Conservation (phyloP, 202 grass and related monocot species). For the Panicum virgatum region DNA sequence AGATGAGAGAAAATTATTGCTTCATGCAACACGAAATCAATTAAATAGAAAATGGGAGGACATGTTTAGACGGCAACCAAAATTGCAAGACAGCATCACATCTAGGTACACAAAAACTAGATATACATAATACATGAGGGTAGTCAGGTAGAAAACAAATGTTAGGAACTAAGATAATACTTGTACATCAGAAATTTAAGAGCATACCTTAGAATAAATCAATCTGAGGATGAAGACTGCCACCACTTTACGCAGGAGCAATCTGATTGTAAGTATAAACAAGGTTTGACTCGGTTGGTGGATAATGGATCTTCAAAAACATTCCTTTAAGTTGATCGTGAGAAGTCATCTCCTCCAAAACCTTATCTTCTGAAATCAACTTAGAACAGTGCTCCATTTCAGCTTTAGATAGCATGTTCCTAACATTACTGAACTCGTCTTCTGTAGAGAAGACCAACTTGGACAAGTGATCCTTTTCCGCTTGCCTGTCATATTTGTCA, state of each 20-base stretch:
- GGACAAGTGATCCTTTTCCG: constrained; percentile 84
- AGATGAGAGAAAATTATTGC: neutral
- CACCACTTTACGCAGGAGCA: constrained; percentile 42
- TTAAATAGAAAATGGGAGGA: neutral
- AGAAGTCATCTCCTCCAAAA: constrained; percentile 80
- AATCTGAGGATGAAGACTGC: constrained; percentile 16
- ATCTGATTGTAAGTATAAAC: constrained; percentile 83
- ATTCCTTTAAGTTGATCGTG: constrained; percentile 69
- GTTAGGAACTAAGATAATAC: constrained; percentile 10
- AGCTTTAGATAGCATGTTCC: constrained; percentile 71
- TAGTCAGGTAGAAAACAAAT: constrained; percentile 7
- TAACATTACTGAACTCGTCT: constrained; percentile 80
- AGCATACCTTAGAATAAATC: constrained; percentile 44
- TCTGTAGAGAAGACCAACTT: constrained; percentile 85
- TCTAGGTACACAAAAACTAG: constrained; percentile 13
- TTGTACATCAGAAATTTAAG: constrained; percentile 12
- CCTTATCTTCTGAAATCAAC: constrained; percentile 76
- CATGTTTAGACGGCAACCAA: neutral
- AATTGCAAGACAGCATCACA: neutral
- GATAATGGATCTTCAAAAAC: constrained; percentile 87
- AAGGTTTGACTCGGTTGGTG: constrained; percentile 81
- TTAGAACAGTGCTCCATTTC: constrained; percentile 69
- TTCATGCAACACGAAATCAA: neutral
- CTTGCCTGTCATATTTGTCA: constrained; percentile 87
- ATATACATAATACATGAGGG: constrained; percentile 3